phyloP scores from a whole-genome alignment of 1,139 yeast species.

The Suhomyces terraborum region DNA sequence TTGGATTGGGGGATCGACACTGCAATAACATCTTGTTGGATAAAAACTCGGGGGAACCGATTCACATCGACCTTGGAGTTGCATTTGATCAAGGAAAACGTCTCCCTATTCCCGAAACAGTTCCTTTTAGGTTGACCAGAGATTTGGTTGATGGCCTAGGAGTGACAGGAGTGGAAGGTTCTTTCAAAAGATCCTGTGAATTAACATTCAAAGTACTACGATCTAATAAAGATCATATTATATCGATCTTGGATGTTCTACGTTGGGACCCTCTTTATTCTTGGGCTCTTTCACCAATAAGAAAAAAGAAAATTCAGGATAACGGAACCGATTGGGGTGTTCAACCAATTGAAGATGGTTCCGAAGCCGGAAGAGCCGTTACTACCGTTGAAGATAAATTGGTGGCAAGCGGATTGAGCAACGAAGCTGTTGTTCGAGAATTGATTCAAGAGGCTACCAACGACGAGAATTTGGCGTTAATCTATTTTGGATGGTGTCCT shows the following conservation, averaged over 20 bases:
- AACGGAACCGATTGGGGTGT: slow-evolving; percentile 26
- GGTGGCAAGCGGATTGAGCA: slow-evolving; percentile 64
- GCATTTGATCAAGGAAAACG: slow-evolving; percentile 92
- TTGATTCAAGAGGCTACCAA: slow-evolving; percentile 77
- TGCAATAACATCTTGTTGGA: slow-evolving; percentile 89
- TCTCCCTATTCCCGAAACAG: slow-evolving; percentile 85
- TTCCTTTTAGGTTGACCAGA: slow-evolving; percentile 88
- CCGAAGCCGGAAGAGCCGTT: slow-evolving; percentile 82
- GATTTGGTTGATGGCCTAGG: slow-evolving; percentile 96
- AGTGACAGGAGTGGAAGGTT: slow-evolving; percentile 74
- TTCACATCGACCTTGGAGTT: slow-evolving; percentile 94
- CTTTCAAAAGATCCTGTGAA: slow-evolving; percentile 72
- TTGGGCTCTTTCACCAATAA: slow-evolving; percentile 80
- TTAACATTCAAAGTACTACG: slow-evolving; percentile 71
- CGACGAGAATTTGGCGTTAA: slow-evolving; percentile 64
- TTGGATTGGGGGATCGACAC: slow-evolving; percentile 96
- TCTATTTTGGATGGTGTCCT: slow-evolving; percentile 85
- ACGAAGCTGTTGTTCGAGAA: slow-evolving; percentile 83
- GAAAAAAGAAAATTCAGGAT: slow-evolving; percentile 58
- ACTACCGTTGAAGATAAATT: slow-evolving; percentile 72
- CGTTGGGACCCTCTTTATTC: slow-evolving; percentile 91
- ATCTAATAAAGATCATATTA: slow-evolving; percentile 64
- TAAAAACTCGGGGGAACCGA: slow-evolving; percentile 77
- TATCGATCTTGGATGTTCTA: slow-evolving; percentile 82
- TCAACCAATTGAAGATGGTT: slow-evolving; percentile 53